Base-by-base conservation (phyloP, 176 grass and related monocot genomes). In the Urochloa ruziziensis region DNA sequence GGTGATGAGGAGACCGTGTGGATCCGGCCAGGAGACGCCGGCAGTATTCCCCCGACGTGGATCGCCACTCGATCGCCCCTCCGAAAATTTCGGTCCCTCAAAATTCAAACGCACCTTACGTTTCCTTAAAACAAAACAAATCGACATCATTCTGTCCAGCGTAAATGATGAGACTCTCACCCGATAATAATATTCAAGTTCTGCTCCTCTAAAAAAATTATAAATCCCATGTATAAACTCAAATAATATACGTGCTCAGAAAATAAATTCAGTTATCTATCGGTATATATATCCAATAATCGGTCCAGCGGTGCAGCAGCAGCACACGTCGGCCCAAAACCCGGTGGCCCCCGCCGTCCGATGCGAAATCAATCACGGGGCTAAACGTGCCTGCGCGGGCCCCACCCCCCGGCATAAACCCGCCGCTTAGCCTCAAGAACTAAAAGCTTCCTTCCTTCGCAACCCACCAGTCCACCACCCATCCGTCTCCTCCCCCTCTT, bases 381-480 rank as follows among this genome's bases (percentile, higher is more conserved):
- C 40, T 24, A 44, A 19, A 36, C 70, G 59, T 53, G 81, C 34
- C 44, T n/a, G 17, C 24, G 68, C 57, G 36, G 77, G 46, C 19
- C 60, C 84, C 76, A 34, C 67, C 19, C 9, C 14, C 33, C 39
- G n/a, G 17, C 49, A 56, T 80, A 74, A 80, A 34, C 62, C 35
- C 35, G 47, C 48, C 35, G 23, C 34, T 65, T 63, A 48, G 58
- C 5, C 16, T 21, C 18, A 56, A 19, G 2, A 16, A 14, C 51
- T 15, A 60, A 60, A 29, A 29, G 59, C n/a, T 72, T 72, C 69
- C 69, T 49, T 72, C 7, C 76, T 16, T 23, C 35, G 39, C 54
- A 80, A 44, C 58, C 67, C 67, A 70, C 30, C 83, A n/a, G n/a
- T n/a, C n/a, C n/a, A 58, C 42, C 77, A 56, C 73, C 36, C 68